Evolutionary conservation across 1,139 yeast genomes (phyloP).

Genomic region (Yamadazyma mexicana): DNA sequence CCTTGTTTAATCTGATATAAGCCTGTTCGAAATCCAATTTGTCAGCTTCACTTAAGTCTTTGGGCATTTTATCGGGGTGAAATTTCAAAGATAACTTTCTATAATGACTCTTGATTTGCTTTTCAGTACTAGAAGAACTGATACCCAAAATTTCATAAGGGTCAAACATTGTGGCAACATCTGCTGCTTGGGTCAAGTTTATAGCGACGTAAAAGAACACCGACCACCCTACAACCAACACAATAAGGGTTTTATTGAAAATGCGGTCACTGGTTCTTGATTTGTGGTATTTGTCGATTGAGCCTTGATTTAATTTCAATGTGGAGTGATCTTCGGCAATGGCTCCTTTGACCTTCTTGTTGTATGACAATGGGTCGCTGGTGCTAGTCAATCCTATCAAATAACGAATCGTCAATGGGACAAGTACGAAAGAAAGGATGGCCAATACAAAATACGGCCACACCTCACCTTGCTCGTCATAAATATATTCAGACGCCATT

Average conservation of each 20-base stretch:
- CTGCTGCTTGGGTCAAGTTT: conserved; percentile 48
- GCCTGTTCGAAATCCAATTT: conserved; percentile 64
- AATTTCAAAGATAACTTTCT: conserved; percentile 82
- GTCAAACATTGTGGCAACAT: conserved; percentile 60
- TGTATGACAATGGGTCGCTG: conserved; percentile 24
- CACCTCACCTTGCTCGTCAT: conserved; percentile 89
- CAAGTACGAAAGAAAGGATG: conserved; percentile 54
- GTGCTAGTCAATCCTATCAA: conserved; percentile 25
- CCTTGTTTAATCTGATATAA: conserved; percentile 83
- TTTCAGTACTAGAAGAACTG: conserved; percentile 64
- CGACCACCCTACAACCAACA: conserved; percentile 69
- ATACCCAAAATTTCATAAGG: conserved; percentile 88
- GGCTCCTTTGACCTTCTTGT: conserved; percentile 32
- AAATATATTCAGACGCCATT: conserved; percentile 54
- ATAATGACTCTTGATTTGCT: conserved; percentile 78
- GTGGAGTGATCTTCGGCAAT: conserved; percentile 28
- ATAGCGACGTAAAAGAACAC: conserved; percentile 51
- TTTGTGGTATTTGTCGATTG: conserved; percentile 42
- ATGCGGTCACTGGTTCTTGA: conserved; percentile 38
- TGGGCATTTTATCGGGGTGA: conserved; percentile 91
- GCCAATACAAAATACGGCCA: conserved; percentile 95
- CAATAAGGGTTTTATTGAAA: conserved; percentile 44
- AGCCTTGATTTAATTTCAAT: conserved; percentile 32
- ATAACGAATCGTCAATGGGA: conserved; percentile 66
- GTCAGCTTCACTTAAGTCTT: conserved; percentile 63